These are phyloP conservation scores for Thraustotheca clavata DNA, from an alignment of 352 stramenopile genomes.

Conservation along the genomic window DNA sequence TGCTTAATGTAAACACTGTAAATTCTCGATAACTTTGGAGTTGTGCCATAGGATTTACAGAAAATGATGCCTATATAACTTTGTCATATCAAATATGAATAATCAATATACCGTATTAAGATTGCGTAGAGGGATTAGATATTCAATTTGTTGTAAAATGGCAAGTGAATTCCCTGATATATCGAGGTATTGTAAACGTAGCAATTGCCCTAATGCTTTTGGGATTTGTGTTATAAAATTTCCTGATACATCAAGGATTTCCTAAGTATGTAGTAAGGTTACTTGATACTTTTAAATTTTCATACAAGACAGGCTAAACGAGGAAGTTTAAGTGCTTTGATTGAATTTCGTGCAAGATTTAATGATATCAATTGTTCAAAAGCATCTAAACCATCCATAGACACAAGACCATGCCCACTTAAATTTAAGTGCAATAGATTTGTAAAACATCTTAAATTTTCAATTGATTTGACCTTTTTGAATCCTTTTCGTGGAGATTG, in stretches of 20 bases:
- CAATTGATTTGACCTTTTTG: conserved; percentile 7
- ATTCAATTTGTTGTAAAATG: conserved; percentile 63
- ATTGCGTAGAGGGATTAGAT: conserved; percentile 46
- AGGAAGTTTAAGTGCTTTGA: conserved; percentile 40
- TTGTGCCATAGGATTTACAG: conserved; percentile 62
- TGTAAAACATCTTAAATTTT: conserved; percentile 31
- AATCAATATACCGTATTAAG: conserved; percentile 30
- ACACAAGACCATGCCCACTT: conserved; percentile 49
- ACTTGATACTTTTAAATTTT: background rate
- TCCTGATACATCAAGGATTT: conserved; percentile 50
- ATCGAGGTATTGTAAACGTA: conserved; percentile 49
- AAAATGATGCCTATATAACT: conserved; percentile 33
- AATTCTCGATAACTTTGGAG: conserved; percentile 72
- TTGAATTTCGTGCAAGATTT: conserved; percentile 51
- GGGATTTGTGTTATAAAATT: conserved; percentile 79
- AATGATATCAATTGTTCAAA: conserved; percentile 41
- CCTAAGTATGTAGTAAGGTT: background rate
- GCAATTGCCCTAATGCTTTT: conserved; percentile 35
- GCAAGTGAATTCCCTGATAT: conserved; percentile 63
- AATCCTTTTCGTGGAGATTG: background rate
- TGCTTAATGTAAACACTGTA: conserved; percentile 49
- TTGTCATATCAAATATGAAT: background rate
- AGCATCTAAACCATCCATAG: conserved; percentile 45
- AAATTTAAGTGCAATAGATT: conserved; percentile 51
- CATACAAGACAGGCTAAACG: background rate